These are phyloP conservation scores for Amauroascus niger DNA, from an alignment of 2,329 filamentous ascomycete species.

Conservation along the genomic window DNA sequence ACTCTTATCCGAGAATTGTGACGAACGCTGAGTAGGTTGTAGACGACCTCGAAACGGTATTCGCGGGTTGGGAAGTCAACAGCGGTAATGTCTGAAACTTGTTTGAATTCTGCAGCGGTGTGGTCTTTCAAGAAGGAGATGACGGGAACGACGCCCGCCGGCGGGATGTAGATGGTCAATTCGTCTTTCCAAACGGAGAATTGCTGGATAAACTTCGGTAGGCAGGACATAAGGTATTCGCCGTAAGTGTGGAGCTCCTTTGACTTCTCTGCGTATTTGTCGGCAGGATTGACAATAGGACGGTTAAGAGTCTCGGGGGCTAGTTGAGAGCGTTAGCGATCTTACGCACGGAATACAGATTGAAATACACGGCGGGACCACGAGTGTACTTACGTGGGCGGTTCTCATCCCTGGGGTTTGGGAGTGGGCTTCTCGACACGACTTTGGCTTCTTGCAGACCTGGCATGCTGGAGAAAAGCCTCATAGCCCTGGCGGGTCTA, in stretches of 20 bases:
- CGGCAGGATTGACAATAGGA: conserved; percentile 79
- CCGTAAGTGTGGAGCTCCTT: conserved; percentile 89
- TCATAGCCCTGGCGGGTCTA: conserved; percentile 26
- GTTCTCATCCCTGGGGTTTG: conserved; percentile 57
- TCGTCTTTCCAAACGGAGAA: conserved; percentile 99
- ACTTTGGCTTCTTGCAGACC: conserved; percentile 41
- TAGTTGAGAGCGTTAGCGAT: conserved; percentile 19
- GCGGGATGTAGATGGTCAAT: conserved; percentile 85
- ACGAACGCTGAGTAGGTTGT: conserved; percentile 90
- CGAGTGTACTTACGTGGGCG: conserved; percentile 37
- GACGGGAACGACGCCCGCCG: conserved; percentile 77
- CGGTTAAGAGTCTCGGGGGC: conserved; percentile 57
- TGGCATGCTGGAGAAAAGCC: conserved; percentile 29
- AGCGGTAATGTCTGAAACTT: conserved; percentile 82
- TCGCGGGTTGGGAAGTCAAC: conserved; percentile 94
- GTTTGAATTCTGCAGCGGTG: conserved; percentile 92
- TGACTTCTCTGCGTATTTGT: conserved; percentile 82
- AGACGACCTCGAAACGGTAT: conserved; percentile 94
- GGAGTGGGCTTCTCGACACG: conserved; percentile 47
- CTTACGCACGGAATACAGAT: neutral
- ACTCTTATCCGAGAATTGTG: conserved; percentile 95
- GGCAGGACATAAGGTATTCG: conserved; percentile 88
- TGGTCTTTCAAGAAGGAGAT: conserved; percentile 96
- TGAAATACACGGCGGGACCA: neutral
- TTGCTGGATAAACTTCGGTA: conserved; percentile 98